These are phyloP conservation scores for Oemleria cerasiformis DNA, from an alignment of 306 rosid genomes.

Conservation along the genomic window DNA sequence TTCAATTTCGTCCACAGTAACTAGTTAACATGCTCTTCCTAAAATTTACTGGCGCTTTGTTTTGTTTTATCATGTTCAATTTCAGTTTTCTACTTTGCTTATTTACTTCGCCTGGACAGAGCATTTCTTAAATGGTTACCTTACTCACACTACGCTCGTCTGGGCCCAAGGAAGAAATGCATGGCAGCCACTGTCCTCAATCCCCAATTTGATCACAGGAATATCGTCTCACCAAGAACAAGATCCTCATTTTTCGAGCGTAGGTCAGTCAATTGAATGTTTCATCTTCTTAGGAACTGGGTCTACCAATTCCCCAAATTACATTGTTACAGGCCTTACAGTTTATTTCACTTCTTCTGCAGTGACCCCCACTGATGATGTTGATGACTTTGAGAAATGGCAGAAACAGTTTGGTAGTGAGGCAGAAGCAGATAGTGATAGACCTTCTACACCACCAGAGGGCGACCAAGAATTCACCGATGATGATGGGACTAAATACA, in stretches of 20 bases:
- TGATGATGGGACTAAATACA: constrained; percentile 89
- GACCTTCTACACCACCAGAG: constrained; percentile 91
- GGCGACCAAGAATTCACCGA: constrained; percentile 94
- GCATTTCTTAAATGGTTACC: constrained; percentile 75
- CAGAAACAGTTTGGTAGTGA: constrained; percentile 23
- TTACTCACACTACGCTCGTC: constrained; percentile 51
- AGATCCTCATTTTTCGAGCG: constrained; percentile 33
- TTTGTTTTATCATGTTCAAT: constrained; percentile 41
- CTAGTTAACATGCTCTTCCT: constrained; percentile 7
- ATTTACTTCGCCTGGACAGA: constrained; percentile 64
- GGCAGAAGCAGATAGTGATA: constrained; percentile 47
- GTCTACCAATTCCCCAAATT: background rate
- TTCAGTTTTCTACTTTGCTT: constrained; percentile 40
- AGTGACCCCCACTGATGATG: constrained; percentile 44
- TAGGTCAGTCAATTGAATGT: constrained; percentile 42
- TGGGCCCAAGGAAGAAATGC: constrained; percentile 92
- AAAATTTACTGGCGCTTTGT: constrained; percentile 20
- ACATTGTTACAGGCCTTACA: constrained; percentile 18
- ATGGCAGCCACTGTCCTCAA: constrained; percentile 81
- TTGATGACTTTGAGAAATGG: constrained; percentile 74
- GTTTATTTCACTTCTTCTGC: constrained; percentile 25
- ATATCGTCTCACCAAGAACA: constrained; percentile 32
- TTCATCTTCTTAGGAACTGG: background rate
- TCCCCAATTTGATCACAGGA: constrained; percentile 50
- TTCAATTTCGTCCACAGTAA: constrained; percentile 5